Conservation (phyloP, 805 yeast species). For the Helenozyma rhizophorensis region DNA sequence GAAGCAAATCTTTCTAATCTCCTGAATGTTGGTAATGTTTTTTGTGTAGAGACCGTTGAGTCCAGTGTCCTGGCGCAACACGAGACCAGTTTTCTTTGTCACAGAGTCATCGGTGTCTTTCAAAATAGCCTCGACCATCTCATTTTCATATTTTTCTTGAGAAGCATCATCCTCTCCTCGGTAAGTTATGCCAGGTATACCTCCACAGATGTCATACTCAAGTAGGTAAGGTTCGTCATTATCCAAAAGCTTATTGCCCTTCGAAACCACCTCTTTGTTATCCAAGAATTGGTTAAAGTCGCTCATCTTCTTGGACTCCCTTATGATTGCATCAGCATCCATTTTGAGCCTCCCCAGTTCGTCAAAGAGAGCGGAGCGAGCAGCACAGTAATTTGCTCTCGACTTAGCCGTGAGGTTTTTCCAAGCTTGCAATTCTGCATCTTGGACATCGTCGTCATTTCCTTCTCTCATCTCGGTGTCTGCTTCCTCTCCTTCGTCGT, state of each 20-base stretch:
- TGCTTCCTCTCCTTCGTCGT: constrained; percentile 30
- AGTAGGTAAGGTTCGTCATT: constrained; percentile 61
- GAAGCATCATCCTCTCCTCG: constrained; percentile 45
- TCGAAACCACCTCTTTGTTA: constrained; percentile 36
- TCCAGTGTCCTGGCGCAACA: constrained; percentile 45
- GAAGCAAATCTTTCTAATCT: constrained; percentile 81
- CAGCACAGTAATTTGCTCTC: constrained; percentile 68
- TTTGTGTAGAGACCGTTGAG: constrained; percentile 54
- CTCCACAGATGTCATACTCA: constrained; percentile 83
- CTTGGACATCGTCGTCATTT: constrained; percentile 59
- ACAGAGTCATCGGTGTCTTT: constrained; percentile 22
- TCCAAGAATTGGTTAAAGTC: constrained; percentile 46
- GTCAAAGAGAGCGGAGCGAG: constrained; percentile 62
- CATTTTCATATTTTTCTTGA: constrained; percentile 35
- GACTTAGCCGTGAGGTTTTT: constrained; percentile 74
- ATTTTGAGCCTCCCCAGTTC: constrained; percentile 53
- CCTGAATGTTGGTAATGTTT: constrained; percentile 79
- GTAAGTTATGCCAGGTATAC: constrained; percentile 63
- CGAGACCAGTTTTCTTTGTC: constrained; percentile 24
- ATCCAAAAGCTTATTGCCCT: constrained; percentile 44
- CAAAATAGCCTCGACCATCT: constrained; percentile 31
- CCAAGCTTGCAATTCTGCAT: constrained; percentile 80
- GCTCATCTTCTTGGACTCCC: constrained; percentile 66
- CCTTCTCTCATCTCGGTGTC: constrained; percentile 16
- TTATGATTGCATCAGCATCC: constrained; percentile 64